These are phyloP conservation scores for Entrophospora sp. DNA, from an alignment of 192 early-diverging fungal genomes.

Conservation along the genomic window DNA sequence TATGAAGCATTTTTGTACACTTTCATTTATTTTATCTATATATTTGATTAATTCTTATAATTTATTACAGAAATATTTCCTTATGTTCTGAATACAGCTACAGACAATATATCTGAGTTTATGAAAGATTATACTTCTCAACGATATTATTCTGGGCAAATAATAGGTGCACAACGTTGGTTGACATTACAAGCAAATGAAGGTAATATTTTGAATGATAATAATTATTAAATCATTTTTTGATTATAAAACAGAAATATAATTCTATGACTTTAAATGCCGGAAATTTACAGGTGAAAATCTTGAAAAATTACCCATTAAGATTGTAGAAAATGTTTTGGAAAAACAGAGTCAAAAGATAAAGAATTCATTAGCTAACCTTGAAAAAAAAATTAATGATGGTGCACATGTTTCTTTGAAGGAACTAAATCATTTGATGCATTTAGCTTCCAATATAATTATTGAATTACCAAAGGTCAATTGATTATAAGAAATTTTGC, in stretches of 20 bases:
- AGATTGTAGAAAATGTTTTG: background rate
- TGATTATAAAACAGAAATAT: background rate
- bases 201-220: background rate
- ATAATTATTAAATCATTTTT: background rate
- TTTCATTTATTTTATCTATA: background rate
- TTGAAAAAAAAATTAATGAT: background rate
- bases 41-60: background rate
- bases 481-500: background rate
- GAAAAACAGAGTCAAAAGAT: background rate
- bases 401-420: conserved; percentile 30
- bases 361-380: background rate
- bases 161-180: conserved; percentile 32
- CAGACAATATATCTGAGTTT: conserved; percentile 47
- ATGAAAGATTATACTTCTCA: conserved; percentile 43
- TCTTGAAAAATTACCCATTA: background rate
- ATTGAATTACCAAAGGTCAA: conserved; percentile 29
- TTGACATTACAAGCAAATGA: background rate
- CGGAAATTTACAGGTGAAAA: background rate
- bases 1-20: conserved; percentile 22
- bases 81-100: conserved; percentile 26
- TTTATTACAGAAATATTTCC: conserved; percentile 26
- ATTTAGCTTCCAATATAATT: conserved; percentile 45
- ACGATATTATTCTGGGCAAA: conserved; percentile 43
- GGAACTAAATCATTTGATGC: conserved; percentile 40
- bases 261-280: background rate